Evolutionary conservation across 352 stramenopile species (phyloP).

Genomic region (Halophytophthora polymorphica): DNA sequence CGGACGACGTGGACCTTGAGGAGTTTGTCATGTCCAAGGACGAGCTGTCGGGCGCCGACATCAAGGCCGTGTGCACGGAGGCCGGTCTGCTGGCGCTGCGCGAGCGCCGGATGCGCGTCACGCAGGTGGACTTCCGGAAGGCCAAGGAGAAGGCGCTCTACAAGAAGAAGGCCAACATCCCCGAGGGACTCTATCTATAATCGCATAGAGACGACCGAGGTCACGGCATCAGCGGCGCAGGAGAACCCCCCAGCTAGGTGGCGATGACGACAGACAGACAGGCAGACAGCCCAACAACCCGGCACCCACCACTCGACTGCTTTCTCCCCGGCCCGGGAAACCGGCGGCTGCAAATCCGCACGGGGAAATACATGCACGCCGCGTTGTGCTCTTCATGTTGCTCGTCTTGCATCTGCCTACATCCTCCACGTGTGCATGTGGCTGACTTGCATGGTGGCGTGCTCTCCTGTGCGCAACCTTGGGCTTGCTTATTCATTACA

Average conservation of each 20-base stretch:
- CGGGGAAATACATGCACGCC: too few relatives aligned
- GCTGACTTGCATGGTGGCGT: background rate
- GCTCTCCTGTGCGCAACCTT: background rate
- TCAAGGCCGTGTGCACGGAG: conserved; percentile 99
- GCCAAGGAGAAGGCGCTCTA: conserved; percentile 99
- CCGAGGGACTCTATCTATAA: conserved; percentile 98
- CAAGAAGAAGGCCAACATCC: conserved; percentile 99
- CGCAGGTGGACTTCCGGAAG: conserved; percentile 99
- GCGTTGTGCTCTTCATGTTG: too few relatives aligned
- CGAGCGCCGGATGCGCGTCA: conserved; percentile 99
- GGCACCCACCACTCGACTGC: background rate
- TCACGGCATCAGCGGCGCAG: conserved; percentile 5
- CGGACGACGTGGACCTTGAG: conserved; percentile 99
- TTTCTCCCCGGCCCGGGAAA: conserved; percentile 13
- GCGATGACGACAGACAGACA: background rate
- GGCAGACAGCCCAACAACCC: too few relatives aligned
- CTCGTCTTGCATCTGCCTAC: too few relatives aligned
- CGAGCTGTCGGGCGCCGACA: conserved; percentile 99
- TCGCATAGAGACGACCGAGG: conserved; percentile 21
- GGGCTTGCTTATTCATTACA: background rate
- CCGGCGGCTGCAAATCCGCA: conserved; percentile 17
- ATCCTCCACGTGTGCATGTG: conserved; percentile 1
- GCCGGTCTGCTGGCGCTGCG: conserved; percentile 98
- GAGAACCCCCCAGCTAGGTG: conserved; percentile 1
- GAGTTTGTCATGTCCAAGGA: conserved; percentile 99